Percentiles rank a stretch among this genome's conserved stretches.
phyloP scores from a whole-genome alignment of 2,329 filamentous ascomycete species.

The Blastomyces percursus region DNA sequence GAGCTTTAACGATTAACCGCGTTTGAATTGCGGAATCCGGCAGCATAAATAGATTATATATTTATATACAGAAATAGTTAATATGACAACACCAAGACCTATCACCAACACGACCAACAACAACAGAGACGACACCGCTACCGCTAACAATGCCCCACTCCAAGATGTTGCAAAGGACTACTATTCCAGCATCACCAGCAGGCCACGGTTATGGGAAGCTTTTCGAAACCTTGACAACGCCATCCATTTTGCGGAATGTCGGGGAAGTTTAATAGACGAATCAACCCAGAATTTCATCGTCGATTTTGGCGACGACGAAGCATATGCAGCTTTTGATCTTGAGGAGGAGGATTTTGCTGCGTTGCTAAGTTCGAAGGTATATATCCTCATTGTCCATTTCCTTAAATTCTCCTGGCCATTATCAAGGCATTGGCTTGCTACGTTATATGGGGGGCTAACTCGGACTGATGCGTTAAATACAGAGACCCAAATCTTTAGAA shows the following conservation, averaged over 20 bases:
- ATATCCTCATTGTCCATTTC: slow-evolving; percentile 17
- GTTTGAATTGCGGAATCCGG: background rate
- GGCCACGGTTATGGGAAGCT: slow-evolving; percentile 16
- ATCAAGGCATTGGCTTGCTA: background rate
- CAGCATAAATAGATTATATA: no score
- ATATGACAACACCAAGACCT: background rate
- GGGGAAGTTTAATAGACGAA: slow-evolving; percentile 21
- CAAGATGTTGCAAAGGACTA: slow-evolving; percentile 17
- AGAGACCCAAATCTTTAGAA: slow-evolving; percentile 40
- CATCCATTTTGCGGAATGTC: slow-evolving; percentile 22
- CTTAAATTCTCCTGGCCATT: background rate
- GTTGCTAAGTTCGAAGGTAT: slow-evolving; percentile 21
- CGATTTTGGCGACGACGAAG: slow-evolving; percentile 35
- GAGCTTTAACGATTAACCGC: background rate
- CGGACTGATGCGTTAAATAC: slow-evolving; percentile 2
- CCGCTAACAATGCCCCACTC: slow-evolving; percentile 11
- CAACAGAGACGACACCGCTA: background rate
- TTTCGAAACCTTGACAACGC: slow-evolving; percentile 32
- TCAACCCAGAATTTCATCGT: slow-evolving; percentile 33
- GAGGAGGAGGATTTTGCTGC: slow-evolving; percentile 24
- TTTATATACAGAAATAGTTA: background rate
- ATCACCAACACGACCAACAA: background rate
- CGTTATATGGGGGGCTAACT: background rate
- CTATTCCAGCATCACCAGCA: slow-evolving; percentile 21
- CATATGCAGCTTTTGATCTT: slow-evolving; percentile 32